Conservation (phyloP, 345 rosid genomes). For the Bruguiera sexangula region DNA sequence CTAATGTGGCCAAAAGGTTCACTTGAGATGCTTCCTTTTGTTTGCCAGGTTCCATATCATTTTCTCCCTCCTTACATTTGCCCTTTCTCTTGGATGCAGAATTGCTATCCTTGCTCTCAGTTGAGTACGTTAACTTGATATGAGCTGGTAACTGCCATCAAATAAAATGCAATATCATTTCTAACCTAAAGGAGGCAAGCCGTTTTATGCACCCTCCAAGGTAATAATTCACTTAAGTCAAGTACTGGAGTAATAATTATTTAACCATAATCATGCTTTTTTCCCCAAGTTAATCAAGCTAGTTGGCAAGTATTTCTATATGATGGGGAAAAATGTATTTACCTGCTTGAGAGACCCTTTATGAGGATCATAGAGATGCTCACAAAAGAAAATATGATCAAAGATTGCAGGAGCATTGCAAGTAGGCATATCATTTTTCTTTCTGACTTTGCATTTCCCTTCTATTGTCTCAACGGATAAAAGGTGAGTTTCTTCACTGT, state of each 20-base stretch:
- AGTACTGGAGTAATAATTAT: not conserved
- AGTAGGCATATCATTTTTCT: conserved; percentile 57
- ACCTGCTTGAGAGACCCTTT: conserved; percentile 78
- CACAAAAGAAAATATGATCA: conserved; percentile 83
- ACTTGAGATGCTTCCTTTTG: conserved; percentile 32
- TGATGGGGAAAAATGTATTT: not conserved
- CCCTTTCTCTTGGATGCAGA: conserved; percentile 63
- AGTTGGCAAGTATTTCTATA: not conserved
- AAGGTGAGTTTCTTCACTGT: conserved; percentile 47
- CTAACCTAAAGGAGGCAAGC: not conserved
- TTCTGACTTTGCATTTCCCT: conserved; percentile 89
- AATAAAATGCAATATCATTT: conserved; percentile 15
- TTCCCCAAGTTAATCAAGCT: not conserved
- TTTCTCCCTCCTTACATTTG: conserved; percentile 57
- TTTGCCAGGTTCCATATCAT: conserved; percentile 31
- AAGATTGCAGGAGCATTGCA: conserved; percentile 40
- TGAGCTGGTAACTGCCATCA: conserved; percentile 52
- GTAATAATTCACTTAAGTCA: not conserved
- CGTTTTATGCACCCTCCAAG: not conserved
- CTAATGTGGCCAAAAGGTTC: conserved; percentile 53
- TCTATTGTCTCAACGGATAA: conserved; percentile 41
- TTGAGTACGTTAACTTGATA: conserved; percentile 50
- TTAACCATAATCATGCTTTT: conserved; percentile 1
- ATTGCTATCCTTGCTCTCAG: conserved; percentile 33
- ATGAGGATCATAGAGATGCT: conserved; percentile 60